Evolutionary conservation across 805 yeast genomes (phyloP).

Genomic region (Candida taoyuanica): DNA sequence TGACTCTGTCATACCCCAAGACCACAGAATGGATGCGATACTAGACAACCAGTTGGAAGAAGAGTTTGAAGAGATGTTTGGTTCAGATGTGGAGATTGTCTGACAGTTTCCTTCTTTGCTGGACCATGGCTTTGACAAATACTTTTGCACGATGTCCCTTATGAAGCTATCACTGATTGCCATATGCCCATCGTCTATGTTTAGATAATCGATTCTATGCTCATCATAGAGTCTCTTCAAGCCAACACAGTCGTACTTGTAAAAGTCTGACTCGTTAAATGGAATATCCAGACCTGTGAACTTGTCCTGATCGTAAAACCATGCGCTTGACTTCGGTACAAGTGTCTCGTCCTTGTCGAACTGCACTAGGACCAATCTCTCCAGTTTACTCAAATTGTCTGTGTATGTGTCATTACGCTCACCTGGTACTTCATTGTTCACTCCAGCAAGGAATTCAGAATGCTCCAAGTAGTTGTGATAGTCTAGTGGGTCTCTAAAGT

Average conservation of each 20-base stretch:
- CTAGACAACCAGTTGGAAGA: slow-evolving; percentile 10
- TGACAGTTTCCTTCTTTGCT: slow-evolving; percentile 7
- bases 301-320: slow-evolving; percentile 47
- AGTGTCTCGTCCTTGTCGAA: slow-evolving; percentile 63
- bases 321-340: slow-evolving; percentile 68
- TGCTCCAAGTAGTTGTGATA: slow-evolving; percentile 50
- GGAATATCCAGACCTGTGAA: slow-evolving; percentile 38
- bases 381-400: slow-evolving; percentile 39
- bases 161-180: slow-evolving; percentile 50
- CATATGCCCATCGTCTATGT: slow-evolving; percentile 63
- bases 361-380: slow-evolving; percentile 52
- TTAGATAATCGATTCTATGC: slow-evolving; percentile 42
- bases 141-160: slow-evolving; percentile 36
- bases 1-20: too few relatives aligned
- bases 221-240: slow-evolving; percentile 41
- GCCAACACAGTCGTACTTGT: slow-evolving; percentile 56
- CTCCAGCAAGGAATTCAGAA: slow-evolving; percentile 56
- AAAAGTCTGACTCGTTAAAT: slow-evolving; percentile 46
- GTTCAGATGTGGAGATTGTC: slow-evolving; percentile 24
- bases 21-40: slow-evolving; percentile 3
- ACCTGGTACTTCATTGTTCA: slow-evolving; percentile 54
- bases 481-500: slow-evolving; percentile 57
- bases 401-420: slow-evolving; percentile 37
- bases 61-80: slow-evolving; percentile 15
- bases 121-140: slow-evolving; percentile 32